These are phyloP conservation scores for Talaromyces sp. DNA, from an alignment of 2,329 filamentous ascomycete species.

Conservation along the genomic window DNA sequence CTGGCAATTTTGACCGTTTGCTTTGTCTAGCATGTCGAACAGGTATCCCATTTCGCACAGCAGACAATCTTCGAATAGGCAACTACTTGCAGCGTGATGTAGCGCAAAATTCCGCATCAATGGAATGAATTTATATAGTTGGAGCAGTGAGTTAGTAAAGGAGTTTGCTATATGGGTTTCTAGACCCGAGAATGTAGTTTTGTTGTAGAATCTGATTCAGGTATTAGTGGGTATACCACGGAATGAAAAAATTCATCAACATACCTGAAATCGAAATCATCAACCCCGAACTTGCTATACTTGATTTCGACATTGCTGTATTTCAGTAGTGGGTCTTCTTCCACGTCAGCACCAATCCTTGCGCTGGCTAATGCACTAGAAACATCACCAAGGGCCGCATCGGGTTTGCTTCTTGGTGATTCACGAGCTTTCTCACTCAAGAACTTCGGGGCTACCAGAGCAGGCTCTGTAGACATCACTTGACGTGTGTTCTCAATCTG, in stretches of 20 bases:
- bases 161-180: conserved; percentile 97
- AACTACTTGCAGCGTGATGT: conserved; percentile 82
- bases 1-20: conserved; percentile 88
- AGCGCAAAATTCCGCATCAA: conserved; percentile 82
- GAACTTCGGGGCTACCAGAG: conserved; percentile 78
- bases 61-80: conserved; percentile 76
- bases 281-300: conserved; percentile 98
- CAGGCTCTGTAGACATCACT: conserved; percentile 57
- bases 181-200: conserved; percentile 82
- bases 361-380: conserved; percentile 64
- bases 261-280: conserved; percentile 97
- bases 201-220: conserved; percentile 77
- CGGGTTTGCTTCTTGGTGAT: conserved; percentile 39
- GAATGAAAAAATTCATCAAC: conserved; percentile 51
- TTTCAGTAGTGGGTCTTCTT: conserved; percentile 78
- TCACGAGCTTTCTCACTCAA: conserved; percentile 88
- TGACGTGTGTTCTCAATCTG: conserved; percentile 76
- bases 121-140: conserved; percentile 88
- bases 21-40: conserved; percentile 97
- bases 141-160: conserved; percentile 87
- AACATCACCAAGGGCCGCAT: conserved; percentile 52
- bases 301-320: conserved; percentile 97
- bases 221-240: conserved; percentile 16
- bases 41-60: conserved; percentile 93
- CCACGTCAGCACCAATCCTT: conserved; percentile 67